Evolutionary conservation across 2,329 filamentous ascomycete species (phyloP), one percentile per base, ranked within the genome.

Genomic region (Celoporthe dispersa): DNA sequence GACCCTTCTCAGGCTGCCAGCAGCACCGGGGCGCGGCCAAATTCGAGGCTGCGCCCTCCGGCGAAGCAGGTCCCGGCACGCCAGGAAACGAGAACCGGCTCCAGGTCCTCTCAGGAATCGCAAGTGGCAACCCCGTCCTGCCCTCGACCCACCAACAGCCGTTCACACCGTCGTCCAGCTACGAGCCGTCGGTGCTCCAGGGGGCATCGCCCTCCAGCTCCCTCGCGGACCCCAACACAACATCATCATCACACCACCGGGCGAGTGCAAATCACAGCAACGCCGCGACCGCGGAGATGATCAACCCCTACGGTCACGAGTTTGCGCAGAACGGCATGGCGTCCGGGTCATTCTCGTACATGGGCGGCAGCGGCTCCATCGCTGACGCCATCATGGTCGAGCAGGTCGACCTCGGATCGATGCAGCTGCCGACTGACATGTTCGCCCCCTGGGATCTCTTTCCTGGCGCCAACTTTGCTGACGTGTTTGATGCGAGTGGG

Each of bases 381-480:
- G 80, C 82, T 71, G 81, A 86, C 62, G 80, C 81, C 73, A 91
- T 94, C 80, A 90, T 92, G 72, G 92, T 94, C 73, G 89, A 93
- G 77, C 91, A 94, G 73, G 88, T 95, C 44, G 91, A 94, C 73
- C 91, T 94, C 84, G 88, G 87, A 33, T 82, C 87, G 5, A 80
- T 94, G 25, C 90, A 88, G 0, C 71, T 85, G 53, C 81, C 83
- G 1, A 86, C 89, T 22, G 91, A 93, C 59, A 87, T 93, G 80
- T 88, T 92, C 84, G 88, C 90, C 0, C 80, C 80, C 3, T 94
- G 92, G 91, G 92, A 93, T 75, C 92, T 92, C 71, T 81, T 94
- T 8, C 91, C 91, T 0, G 86, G 86, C 33, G 90, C 57, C 16
- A 67, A 92, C 75, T 85, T 92, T 71, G 75, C 92, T 53, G 85